Base-by-base conservation (phyloP, 129 eudicot genomes). In the Mikania micrantha region DNA sequence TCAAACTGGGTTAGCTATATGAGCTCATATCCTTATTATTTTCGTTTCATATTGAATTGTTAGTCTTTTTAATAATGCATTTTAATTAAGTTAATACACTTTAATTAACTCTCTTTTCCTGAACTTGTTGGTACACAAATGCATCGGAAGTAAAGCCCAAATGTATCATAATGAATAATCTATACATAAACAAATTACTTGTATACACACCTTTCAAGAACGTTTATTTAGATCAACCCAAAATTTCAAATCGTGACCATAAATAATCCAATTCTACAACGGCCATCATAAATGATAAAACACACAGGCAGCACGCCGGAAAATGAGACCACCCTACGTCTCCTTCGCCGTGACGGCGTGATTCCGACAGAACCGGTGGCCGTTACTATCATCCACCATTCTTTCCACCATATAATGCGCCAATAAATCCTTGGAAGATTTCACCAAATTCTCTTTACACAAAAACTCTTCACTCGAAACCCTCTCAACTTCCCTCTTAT, bases 381-480 rank as follows among this genome's bases (percentile, higher is more conserved):
- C 35, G 42, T 60, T 19, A 41, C 83, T 53, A 12, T 76, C 82
- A 8, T 69, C 81, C 19, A 82, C 90, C 95, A 81, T 83, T 66
- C 85, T 87, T 56, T 85, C 99, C 85, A 94, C 42, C 69, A 90
- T 85, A 78, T 77, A 94, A 76, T 94, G 97, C 13, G 85, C 99
- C 76, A 94, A 47, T 72, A 74, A 80, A 47, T 82, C 99, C 71
- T 85, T 94, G 0, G 87, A 79, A 61, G 84, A 81, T 61, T 87
- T 88, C 21, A 94, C 87, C 88, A 94, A 38, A 77, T 94, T 94
- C 60, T 94, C 99, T 39, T 83, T 85, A 24, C 99, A 94, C 79
- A 94, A 71, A 73, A 89, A 94, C 85, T 94, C 99, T 7, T 90
- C 99, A 54, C 97, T 85, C 15, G 93, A 77, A 17, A 81, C 80